Base-by-base conservation (phyloP, 2,329 filamentous ascomycete genomes). In the Cyphellophora europaea region DNA sequence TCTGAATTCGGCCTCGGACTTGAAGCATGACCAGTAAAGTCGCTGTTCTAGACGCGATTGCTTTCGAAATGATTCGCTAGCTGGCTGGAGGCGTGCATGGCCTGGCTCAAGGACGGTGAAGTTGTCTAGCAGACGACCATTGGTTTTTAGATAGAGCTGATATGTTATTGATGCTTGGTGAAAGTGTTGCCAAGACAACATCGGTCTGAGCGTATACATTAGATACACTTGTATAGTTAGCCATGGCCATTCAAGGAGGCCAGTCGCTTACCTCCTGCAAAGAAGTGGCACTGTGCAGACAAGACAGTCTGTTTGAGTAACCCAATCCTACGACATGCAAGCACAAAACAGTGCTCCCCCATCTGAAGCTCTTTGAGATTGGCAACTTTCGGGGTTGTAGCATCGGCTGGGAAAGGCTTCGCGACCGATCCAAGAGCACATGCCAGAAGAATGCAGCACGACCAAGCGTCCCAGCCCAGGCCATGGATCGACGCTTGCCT, bases 1-100 rank as follows among this genome's bases (percentile, higher is more conserved):
- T 5, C 58, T 54, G 4, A 62, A 53, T 39, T 63, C 59, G 37
- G 55, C 57, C 42, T 64, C 61, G 2, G 60, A 60, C 43, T 65
- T 65, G 49, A 62, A 63, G 33, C 59, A 62, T 5, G 56, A 59
- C 61, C 61, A 65, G 44, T 62, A 63, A 1, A 65, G 43, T 21
- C 58, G 50, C 37, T 65, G 59, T 41, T 63, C 59, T 3, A 63
- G 43, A 4, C 53, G 50, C 8, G 52, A 49, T 32, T 30, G 39
- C 32, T 44, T 46, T 32, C 40, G 17, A 33, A 28, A 17, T 43
- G 23, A 35, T 29, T 16, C 27, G 33, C 29, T 36, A 36, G 27
- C 33, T 34, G 14, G 23, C 29, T 35, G 35, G 31, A 30, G 30
- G 35, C 17, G 23, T 33, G 21, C 28, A 38, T 14, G 23, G 21